These are phyloP conservation scores for Fusarium sp. DNA, from an alignment of 2,329 filamentous ascomycete genomes.

Conservation along the genomic window DNA sequence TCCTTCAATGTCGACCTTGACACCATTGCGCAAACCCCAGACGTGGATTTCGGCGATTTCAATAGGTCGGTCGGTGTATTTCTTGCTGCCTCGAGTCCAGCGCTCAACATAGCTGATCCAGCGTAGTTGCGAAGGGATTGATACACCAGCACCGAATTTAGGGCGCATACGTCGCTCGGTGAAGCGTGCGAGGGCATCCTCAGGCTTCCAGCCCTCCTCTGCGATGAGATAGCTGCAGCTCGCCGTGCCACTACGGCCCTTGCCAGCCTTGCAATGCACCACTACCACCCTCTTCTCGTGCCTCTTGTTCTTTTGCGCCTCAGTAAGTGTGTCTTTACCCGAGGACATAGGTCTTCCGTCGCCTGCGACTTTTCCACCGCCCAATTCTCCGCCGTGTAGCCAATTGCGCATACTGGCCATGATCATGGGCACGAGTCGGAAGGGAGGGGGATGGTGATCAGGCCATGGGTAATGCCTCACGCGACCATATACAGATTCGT, in stretches of 20 bases:
- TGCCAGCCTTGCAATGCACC: constrained; percentile 97
- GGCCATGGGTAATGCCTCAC: constrained; percentile 96
- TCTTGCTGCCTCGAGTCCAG: constrained; percentile 80
- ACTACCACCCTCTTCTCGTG: constrained; percentile 75
- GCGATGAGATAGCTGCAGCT: constrained; percentile 91
- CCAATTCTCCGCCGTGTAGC: constrained; percentile 67
- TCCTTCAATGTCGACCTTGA: constrained; percentile 87
- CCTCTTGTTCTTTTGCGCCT: constrained; percentile 49
- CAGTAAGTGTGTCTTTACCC: constrained; percentile 22
- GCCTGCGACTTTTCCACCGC: constrained; percentile 29
- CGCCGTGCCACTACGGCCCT: constrained; percentile 90
- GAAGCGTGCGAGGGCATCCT: constrained; percentile 66
- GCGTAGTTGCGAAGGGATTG: constrained; percentile 90
- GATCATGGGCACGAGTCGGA: constrained; percentile 86
- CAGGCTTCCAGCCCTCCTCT: constrained; percentile 74
- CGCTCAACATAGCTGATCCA: constrained; percentile 90
- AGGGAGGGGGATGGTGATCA: constrained; percentile 96
- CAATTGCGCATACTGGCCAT: constrained; percentile 94
- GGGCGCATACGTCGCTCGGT: constrained; percentile 90
- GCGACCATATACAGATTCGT: constrained; percentile 85
- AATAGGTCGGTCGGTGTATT: constrained; percentile 83
- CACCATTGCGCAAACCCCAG: constrained; percentile 88
- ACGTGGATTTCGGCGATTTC: constrained; percentile 91
- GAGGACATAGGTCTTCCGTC: constrained; percentile 33
- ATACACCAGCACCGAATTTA: constrained; percentile 88